Evolutionary conservation across 2,329 filamentous ascomycete species (phyloP), one percentile per base, ranked within the genome.

Genomic region (Aspergillus tamarii): DNA sequence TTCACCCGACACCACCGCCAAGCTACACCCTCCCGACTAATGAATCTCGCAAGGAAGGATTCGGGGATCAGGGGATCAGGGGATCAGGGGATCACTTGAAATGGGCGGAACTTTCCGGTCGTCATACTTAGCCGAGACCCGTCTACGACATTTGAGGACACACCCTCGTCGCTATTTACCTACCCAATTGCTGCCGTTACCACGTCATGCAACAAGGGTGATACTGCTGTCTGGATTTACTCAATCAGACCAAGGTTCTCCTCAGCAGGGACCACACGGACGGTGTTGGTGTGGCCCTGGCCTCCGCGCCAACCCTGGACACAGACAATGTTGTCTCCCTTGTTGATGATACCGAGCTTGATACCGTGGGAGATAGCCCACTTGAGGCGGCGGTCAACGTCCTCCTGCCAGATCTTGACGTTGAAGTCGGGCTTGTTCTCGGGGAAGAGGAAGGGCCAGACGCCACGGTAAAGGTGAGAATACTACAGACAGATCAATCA

Each of bases 331-430:
- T 83, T 80, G 72, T 94, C 91, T 66, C 92, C 92, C 77, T 93
- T 88, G 80, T 89, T 90, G 69, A 96, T 85, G 64, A 95, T 89
- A 67, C 89, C 85, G 52, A 99, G 91, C 81, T 91, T 88, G 75
- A 97, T 88, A 72, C 93, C 95, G 78, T 93, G 88, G 78, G 87
- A 84, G 79, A 99, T 92, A 79, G 92, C 95, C 94, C 94, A 99
- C 87, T 94, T 97, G 81, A 99, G 92, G 77, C 95, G 93, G 79
- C 90, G 89, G 83, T 99, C 95, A 73, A 99, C 95, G 82, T 99
- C 94, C 85, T 98, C 93, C 84, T 99, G 95, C 95, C 95, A 99
- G 83, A 96, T 94, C 75, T 91, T 88, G 81, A 91, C 88, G 79
- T 86, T 87, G 83, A 98, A 99, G 84, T 99, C 93, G 73, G 95